Conservation (phyloP, 176 grass and related monocot genomes). For the Triticum timopheevii region DNA sequence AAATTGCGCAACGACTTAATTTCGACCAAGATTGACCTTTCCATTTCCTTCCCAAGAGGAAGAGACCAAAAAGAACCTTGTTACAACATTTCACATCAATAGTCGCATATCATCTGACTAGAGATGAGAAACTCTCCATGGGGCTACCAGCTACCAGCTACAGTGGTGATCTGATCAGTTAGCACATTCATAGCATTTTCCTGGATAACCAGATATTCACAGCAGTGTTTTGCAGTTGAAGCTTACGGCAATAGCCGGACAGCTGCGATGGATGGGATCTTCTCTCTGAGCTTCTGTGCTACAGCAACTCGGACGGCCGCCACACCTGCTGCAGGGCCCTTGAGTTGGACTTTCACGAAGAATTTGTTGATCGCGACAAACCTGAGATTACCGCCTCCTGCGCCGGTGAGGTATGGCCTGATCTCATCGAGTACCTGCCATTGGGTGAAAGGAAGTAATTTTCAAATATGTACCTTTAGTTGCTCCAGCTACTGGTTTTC, state of each 20-base stretch:
- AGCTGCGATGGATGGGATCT: constrained; percentile 65
- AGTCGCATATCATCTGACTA: background rate
- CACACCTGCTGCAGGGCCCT: constrained; percentile 68
- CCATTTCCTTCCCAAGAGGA: background rate
- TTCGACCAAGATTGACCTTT: background rate
- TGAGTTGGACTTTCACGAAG: constrained; percentile 56
- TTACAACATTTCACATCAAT: background rate
- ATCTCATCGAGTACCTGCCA: constrained; percentile 73
- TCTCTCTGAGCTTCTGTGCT: constrained; percentile 74
- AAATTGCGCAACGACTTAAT: background rate
- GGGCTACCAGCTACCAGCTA: constrained; percentile 14
- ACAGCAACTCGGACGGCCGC: constrained; percentile 69
- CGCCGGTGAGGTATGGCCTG: constrained; percentile 75
- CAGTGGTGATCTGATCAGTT: background rate
- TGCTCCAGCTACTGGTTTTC: background rate
- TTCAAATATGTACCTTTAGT: background rate
- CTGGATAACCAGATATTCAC: background rate
- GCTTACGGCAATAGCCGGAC: constrained; percentile 57
- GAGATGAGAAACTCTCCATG: background rate
- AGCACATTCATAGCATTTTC: constrained; percentile 22
- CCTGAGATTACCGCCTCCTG: constrained; percentile 64
- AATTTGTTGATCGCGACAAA: constrained; percentile 51
- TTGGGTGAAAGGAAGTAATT: background rate
- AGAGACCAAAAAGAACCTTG: background rate
- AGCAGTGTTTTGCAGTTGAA: background rate